Percentiles rank a stretch among this genome's conserved stretches.
phyloP scores from a whole-genome alignment of 768 basidiomycete species.

The Panellus pusillus region DNA sequence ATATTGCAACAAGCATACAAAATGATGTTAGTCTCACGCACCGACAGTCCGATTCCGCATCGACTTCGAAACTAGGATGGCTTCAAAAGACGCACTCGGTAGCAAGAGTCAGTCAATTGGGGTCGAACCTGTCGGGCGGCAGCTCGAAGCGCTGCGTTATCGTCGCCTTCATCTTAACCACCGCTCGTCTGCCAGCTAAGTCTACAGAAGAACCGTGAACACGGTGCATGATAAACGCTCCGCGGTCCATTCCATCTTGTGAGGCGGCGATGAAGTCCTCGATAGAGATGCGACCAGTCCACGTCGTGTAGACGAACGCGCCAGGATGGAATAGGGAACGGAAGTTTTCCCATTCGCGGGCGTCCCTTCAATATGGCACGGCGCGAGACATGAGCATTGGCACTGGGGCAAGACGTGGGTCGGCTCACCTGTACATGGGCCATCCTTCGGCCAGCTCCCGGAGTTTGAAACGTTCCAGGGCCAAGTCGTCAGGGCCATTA shows the following conservation, averaged over 20 bases:
- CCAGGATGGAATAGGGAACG: slow-evolving; percentile 24
- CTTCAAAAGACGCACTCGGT: not conserved
- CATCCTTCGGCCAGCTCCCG: slow-evolving; percentile 26
- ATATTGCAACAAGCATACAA: not conserved
- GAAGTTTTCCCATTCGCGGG: slow-evolving; percentile 26
- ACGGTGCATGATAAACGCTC: slow-evolving; percentile 25
- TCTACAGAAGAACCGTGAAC: slow-evolving; percentile 26
- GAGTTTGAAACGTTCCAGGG: slow-evolving; percentile 23
- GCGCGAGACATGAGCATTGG: too few species aligned
- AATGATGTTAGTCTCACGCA: not conserved
- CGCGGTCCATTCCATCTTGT: slow-evolving; percentile 23
- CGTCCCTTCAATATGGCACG: slow-evolving; percentile 11
- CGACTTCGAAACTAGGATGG: slow-evolving; percentile 14
- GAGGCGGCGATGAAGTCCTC: slow-evolving; percentile 24
- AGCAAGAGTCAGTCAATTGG: not conserved
- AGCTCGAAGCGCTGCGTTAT: slow-evolving; percentile 24
- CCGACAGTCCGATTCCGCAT: slow-evolving; percentile 25
- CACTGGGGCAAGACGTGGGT: not conserved
- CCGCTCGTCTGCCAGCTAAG: slow-evolving; percentile 30
- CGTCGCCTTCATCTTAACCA: slow-evolving; percentile 35
- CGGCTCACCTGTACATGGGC: slow-evolving; percentile 23
- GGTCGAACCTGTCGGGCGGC: slow-evolving; percentile 17
- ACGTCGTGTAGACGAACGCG: slow-evolving; percentile 25
- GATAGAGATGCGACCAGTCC: slow-evolving; percentile 23
- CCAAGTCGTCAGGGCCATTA: slow-evolving; percentile 23